Base-by-base conservation (phyloP, 225 moss, liverwort and hornwort genomes). In the Sphagnum tenellum region DNA sequence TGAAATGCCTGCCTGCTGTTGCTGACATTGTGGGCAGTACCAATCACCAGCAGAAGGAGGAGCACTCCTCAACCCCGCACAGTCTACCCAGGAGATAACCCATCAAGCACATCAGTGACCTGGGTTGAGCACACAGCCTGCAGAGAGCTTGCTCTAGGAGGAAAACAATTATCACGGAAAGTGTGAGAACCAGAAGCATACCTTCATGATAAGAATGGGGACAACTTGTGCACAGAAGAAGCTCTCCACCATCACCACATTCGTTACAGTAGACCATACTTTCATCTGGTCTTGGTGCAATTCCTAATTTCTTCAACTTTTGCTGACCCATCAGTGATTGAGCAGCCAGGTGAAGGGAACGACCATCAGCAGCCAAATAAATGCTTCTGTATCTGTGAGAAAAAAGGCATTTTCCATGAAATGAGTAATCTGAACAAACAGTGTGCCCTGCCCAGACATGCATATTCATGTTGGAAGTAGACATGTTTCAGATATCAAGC, bases 231-330 rank as follows among this genome's bases (percentile, higher is more conserved):
- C 95, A 95, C 14, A 82, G 69, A 49, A 84, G 86, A 57, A 88
- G 79, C 56, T 92, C 89, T 67, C 89, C 92, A 63, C 79, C 78
- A 12, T 86, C 81, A 77, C 85, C 87, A 76, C 92, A 93, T 71
- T 88, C 89, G 74, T 76, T 78, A 76, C 92, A 93, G 64, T 72
- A 66, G 57, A 82, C 87, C 44, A 71, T 65, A 65, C 84, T 86
- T 61, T 82, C 83, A 66, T 72, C 75, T 44, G 72, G 73, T 8
- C 70, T 64, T 67, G 70, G 77, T 55, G 68, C 72, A 47, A 65
- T 74, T 63, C 67, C 56, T 58, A 69, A 66, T 61, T 73, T 68
- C 62, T 73, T 79, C 63, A 77, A 77, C 71, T 78, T 89, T 68
- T 69, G 78, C 64, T 86, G 74, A 65, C 79, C 87, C 63, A 77